A percentile compares a stretch with the other conserved stretches of the same genome.
These are phyloP conservation scores for Boletus rubescentipes DNA, from an alignment of 768 basidiomycete species.

Conservation along the genomic window DNA sequence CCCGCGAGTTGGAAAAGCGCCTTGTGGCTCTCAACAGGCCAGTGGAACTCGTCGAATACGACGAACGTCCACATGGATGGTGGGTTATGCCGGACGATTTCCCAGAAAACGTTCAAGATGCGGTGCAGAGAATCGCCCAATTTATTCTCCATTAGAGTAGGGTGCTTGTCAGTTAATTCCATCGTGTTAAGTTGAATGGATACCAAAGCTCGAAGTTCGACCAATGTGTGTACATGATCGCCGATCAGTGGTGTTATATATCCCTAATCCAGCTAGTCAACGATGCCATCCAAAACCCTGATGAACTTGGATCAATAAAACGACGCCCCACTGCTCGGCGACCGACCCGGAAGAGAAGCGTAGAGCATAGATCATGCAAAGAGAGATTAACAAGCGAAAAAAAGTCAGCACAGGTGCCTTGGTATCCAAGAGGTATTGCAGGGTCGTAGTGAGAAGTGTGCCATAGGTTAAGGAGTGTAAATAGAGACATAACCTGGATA, in stretches of 20 bases:
- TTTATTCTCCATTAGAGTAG: background rate
- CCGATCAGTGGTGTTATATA: background rate
- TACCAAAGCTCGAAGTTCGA: conserved; percentile 4
- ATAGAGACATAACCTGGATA: conserved; percentile 10
- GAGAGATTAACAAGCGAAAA: conserved; percentile 1
- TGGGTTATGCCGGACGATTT: conserved; percentile 20
- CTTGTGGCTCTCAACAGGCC: background rate
- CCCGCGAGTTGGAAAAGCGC: conserved; percentile 8
- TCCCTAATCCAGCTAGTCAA: conserved; percentile 19
- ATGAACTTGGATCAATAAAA: conserved; percentile 4
- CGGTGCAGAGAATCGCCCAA: conserved; percentile 9
- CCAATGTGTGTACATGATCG: conserved; percentile 14
- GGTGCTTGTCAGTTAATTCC: too few species aligned
- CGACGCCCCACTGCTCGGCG: background rate
- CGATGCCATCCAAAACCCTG: conserved; percentile 7
- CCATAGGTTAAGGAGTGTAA: conserved; percentile 8
- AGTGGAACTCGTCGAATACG: conserved; percentile 27
- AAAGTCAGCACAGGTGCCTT: conserved; percentile 8
- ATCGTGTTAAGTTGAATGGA: background rate
- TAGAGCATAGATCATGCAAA: conserved; percentile 6
- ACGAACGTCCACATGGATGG: conserved; percentile 22
- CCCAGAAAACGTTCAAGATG: conserved; percentile 11
- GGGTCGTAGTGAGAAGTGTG: conserved; percentile 9
- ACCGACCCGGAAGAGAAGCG: conserved; percentile 4
- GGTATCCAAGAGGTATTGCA: conserved; percentile 28